Conservation (phyloP, 1,139 yeast genomes). For the Hyphopichia khmerensis region DNA sequence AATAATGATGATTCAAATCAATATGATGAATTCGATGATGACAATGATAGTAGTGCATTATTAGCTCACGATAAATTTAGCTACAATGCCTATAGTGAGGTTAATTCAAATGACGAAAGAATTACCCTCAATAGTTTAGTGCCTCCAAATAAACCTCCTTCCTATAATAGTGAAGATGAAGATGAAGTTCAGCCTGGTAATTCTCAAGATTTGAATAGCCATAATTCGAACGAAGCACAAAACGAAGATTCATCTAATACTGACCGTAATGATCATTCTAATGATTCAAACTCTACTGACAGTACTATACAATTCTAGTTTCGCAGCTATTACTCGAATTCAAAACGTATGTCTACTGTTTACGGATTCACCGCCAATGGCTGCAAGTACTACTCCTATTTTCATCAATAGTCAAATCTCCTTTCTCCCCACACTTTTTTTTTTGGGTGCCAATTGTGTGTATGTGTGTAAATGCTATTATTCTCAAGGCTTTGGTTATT, state of each 20-base stretch:
- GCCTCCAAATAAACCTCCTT: slow-evolving; percentile 37
- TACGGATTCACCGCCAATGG: too few species aligned
- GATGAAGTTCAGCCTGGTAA: background rate
- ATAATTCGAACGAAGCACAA: background rate
- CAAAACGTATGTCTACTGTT: background rate
- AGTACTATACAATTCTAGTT: background rate
- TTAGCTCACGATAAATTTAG: slow-evolving; percentile 31
- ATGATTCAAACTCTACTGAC: background rate
- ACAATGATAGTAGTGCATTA: slow-evolving; percentile 10
- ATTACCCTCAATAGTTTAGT: slow-evolving; percentile 40
- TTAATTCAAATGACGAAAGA: slow-evolving; percentile 35
- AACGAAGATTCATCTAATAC: background rate
- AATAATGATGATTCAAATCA: slow-evolving; percentile 7
- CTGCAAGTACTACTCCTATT: too few species aligned
- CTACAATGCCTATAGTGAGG: slow-evolving; percentile 41
- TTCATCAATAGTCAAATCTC: too few species aligned
- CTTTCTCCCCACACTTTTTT: too few species aligned
- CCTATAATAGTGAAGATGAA: slow-evolving; percentile 22
- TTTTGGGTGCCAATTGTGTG: too few species aligned
- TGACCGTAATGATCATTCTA: background rate
- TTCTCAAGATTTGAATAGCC: too few species aligned
- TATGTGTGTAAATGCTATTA: too few species aligned
- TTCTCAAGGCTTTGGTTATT: too few species aligned
- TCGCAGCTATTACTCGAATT: background rate
- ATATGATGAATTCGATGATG: slow-evolving; percentile 10